Conservation (phyloP, 148 eudicot genomes). For the Dysphania ambrosioides region DNA sequence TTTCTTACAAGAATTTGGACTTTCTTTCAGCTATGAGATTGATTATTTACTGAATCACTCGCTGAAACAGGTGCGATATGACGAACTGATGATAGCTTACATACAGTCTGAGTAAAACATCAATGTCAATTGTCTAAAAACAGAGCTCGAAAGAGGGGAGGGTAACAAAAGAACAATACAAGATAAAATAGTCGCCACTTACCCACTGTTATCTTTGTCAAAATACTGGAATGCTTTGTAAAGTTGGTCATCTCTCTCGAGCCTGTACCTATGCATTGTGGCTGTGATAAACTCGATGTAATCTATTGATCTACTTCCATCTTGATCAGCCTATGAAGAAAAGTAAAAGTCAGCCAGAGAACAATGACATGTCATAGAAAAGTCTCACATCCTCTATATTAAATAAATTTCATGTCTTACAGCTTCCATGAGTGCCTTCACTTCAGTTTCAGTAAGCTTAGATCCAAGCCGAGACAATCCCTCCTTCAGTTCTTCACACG, state of each 20-base stretch:
- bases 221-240: slow-evolving; percentile 76
- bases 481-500: slow-evolving; percentile 69
- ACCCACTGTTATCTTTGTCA: slow-evolving; percentile 81
- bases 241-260: slow-evolving; percentile 76
- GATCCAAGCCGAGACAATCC: slow-evolving; percentile 83
- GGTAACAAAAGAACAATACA: background rate
- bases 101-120: background rate
- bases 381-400: slow-evolving; percentile 2
- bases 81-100: background rate
- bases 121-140: background rate
- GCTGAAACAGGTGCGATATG: background rate
- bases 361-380: background rate
- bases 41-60: background rate
- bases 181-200: slow-evolving; percentile 19
- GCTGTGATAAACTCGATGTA: slow-evolving; percentile 88
- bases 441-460: slow-evolving; percentile 82
- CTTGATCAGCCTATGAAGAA: slow-evolving; percentile 74
- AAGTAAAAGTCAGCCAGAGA: background rate
- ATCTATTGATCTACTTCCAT: slow-evolving; percentile 85
- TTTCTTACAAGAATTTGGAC: background rate
- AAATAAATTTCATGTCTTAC: slow-evolving; percentile 36
- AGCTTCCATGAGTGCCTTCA: slow-evolving; percentile 86
- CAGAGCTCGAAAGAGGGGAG: background rate
- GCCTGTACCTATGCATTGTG: slow-evolving; percentile 83
- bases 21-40: background rate